Evolutionary conservation across 352 stramenopile species (phyloP).

Genomic region (Globisporangium perplexum): DNA sequence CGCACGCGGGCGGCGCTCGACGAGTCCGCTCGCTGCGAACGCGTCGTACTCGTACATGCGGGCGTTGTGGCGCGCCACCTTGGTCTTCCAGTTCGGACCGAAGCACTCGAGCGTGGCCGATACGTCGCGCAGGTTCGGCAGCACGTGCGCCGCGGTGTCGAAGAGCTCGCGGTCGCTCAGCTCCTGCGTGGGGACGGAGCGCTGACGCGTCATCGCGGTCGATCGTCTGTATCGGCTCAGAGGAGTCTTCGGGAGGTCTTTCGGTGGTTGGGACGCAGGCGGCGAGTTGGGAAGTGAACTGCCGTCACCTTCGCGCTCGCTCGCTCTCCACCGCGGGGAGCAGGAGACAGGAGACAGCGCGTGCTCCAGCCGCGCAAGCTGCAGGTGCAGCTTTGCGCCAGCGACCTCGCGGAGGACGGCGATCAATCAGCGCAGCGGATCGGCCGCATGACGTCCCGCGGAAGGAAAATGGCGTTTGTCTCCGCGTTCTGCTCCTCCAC

Average conservation of each 20-base stretch:
- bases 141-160: conserved; percentile 18
- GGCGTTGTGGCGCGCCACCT: background rate
- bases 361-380: background rate
- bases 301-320: background rate
- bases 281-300: background rate
- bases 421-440: background rate
- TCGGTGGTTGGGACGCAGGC: background rate
- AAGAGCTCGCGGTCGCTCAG: conserved; percentile 24
- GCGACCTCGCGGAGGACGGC: background rate
- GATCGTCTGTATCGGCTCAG: background rate
- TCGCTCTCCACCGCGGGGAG: no score
- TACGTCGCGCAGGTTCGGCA: conserved; percentile 23
- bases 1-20: no score
- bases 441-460: background rate
- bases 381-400: background rate
- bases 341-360: background rate
- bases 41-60: background rate
- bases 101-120: conserved; percentile 7
- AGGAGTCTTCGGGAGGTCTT: background rate
- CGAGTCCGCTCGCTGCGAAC: background rate
- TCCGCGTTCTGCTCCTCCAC: no score
- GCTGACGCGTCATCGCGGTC: background rate
- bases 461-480: background rate
- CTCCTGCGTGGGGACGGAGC: conserved; percentile 19
- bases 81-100: background rate